Evolutionary conservation across 768 basidiomycete species (phyloP).

Genomic region (Arthromyces matolae): DNA sequence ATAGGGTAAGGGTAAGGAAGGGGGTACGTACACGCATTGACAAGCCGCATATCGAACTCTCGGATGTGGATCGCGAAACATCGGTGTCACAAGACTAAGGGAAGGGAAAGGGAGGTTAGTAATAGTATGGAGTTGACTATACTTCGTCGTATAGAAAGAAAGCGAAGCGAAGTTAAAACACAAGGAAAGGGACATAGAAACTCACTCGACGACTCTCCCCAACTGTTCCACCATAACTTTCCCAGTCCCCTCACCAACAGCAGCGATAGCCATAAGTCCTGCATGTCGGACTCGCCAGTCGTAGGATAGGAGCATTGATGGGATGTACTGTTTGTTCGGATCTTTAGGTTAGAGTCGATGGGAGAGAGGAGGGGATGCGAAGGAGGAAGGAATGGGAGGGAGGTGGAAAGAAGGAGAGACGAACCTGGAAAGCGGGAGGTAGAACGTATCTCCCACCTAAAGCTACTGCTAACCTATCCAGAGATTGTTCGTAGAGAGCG

Average conservation of each 20-base stretch:
- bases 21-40: slow-evolving; percentile 71
- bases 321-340: slow-evolving; percentile 74
- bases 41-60: slow-evolving; percentile 75
- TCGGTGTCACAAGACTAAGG: slow-evolving; percentile 64
- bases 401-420: too few relatives aligned
- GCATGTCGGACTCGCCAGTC: slow-evolving; percentile 88
- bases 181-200: neutral
- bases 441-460: slow-evolving; percentile 73
- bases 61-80: slow-evolving; percentile 78
- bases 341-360: too few relatives aligned
- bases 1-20: slow-evolving; percentile 2
- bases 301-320: slow-evolving; percentile 74
- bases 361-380: neutral
- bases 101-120: too few relatives aligned
- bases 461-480: slow-evolving; percentile 80
- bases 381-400: neutral
- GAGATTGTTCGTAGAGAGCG: slow-evolving; percentile 75
- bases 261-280: slow-evolving; percentile 82
- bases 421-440: slow-evolving; percentile 69
- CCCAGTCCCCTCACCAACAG: slow-evolving; percentile 80
- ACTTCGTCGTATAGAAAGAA: slow-evolving; percentile 1
- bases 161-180: too few relatives aligned
- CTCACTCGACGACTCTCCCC: slow-evolving; percentile 75
- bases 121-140: too few relatives aligned
- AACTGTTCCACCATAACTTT: slow-evolving; percentile 81